Percentiles rank a stretch among this genome's conserved stretches.
These are phyloP conservation scores for Fusarium mexicanum DNA, from an alignment of 2,329 filamentous ascomycete species.

Conservation along the genomic window DNA sequence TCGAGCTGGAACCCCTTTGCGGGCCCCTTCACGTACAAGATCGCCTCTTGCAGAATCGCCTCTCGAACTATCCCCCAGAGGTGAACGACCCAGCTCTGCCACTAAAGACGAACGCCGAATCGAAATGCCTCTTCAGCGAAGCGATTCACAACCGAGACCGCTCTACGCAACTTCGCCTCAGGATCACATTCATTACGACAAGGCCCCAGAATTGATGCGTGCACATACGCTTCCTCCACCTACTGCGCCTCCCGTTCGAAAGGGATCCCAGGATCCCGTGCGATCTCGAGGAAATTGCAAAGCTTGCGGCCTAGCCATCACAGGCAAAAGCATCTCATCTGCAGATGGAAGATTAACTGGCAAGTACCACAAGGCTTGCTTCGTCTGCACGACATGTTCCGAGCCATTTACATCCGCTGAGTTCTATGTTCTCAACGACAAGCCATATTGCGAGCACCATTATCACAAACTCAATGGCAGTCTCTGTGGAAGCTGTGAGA, in stretches of 20 bases:
- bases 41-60: conserved; percentile 45
- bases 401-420: conserved; percentile 85
- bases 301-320: conserved; percentile 80
- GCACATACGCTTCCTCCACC: conserved; percentile 14
- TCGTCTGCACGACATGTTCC: conserved; percentile 86
- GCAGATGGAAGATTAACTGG: conserved; percentile 92
- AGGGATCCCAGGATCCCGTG: conserved; percentile 53
- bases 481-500: conserved; percentile 80
- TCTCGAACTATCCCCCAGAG: conserved; percentile 36
- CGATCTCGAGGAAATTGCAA: conserved; percentile 80
- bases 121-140: conserved; percentile 19
- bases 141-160: conserved; percentile 21
- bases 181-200: conserved; percentile 22
- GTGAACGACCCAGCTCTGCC: conserved; percentile 32
- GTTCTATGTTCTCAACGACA: conserved; percentile 90
- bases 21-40: conserved; percentile 37
- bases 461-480: conserved; percentile 93
- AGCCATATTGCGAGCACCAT: conserved; percentile 89
- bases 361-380: conserved; percentile 94
- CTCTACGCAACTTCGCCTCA: conserved; percentile 33
- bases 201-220: conserved; percentile 14
- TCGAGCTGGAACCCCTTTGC: conserved; percentile 48
- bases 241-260: conserved; percentile 40
- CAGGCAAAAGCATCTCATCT: conserved; percentile 92
- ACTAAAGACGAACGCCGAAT: conserved; percentile 33